Conservation (phyloP, 352 stramenopile species). For the Phytophthora sansomeana region DNA sequence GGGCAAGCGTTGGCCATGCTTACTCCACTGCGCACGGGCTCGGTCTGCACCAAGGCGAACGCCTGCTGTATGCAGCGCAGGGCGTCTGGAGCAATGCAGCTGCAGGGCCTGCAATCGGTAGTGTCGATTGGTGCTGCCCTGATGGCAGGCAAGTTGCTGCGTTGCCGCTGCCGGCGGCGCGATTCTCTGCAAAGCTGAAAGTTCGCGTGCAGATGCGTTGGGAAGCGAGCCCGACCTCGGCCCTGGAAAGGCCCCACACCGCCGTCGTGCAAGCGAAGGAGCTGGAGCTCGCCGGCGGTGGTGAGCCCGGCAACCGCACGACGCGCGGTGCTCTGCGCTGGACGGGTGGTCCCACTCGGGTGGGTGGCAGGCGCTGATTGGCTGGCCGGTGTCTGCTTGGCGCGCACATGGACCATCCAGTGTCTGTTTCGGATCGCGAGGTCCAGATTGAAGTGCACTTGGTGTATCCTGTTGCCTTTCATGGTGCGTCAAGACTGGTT, state of each 20-base stretch:
- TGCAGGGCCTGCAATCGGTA: background rate
- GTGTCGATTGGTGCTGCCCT: too few relatives aligned
- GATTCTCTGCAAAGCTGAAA: constrained; percentile 31
- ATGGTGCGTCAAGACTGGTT: background rate
- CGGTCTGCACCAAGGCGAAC: background rate
- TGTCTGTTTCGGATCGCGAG: constrained; percentile 11
- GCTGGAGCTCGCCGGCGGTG: background rate
- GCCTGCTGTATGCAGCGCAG: background rate
- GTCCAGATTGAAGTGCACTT: constrained; percentile 26
- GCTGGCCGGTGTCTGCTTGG: constrained; percentile 2
- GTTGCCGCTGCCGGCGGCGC: constrained; percentile 6
- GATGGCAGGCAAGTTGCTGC: background rate
- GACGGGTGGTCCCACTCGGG: constrained; percentile 11
- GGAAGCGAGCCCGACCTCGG: background rate
- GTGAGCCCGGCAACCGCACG: constrained; percentile 3
- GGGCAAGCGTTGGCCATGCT: background rate
- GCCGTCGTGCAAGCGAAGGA: constrained; percentile 21
- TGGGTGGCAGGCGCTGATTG: constrained; percentile 34
- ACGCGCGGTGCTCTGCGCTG: constrained; percentile 19
- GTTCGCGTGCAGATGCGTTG: constrained; percentile 1
- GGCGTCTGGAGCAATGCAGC: background rate
- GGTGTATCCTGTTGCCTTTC: constrained; percentile 16
- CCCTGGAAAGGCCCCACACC: constrained; percentile 15
- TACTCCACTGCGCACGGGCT: background rate
- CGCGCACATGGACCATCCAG: constrained; percentile 24